These are phyloP conservation scores for Comarum palustre DNA, from an alignment of 306 rosid genomes.

Conservation along the genomic window DNA sequence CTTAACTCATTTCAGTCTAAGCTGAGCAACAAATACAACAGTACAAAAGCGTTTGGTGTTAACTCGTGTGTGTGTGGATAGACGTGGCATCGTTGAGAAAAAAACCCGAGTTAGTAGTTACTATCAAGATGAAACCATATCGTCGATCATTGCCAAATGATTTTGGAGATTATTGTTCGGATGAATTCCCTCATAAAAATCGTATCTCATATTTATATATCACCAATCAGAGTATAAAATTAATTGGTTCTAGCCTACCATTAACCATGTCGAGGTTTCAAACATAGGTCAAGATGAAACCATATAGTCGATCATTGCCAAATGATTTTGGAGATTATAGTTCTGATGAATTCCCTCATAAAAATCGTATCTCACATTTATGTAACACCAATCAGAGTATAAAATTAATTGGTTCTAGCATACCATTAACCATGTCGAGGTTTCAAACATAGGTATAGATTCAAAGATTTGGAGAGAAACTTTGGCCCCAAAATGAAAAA, in stretches of 20 bases:
- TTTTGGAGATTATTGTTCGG: constrained; percentile 19
- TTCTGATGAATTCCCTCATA: constrained; percentile 19
- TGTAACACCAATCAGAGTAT: constrained; percentile 28
- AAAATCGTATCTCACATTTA: background rate
- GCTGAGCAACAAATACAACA: background rate
- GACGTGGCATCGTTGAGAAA: no score
- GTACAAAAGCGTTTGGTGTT: background rate
- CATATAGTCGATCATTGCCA: no score
- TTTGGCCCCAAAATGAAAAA: constrained; percentile 42
- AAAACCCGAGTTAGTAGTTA: constrained; percentile 3
- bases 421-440: background rate
- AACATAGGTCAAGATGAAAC: no score
- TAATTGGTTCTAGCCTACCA: constrained; percentile 1
- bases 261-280: background rate
- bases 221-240: constrained; percentile 31
- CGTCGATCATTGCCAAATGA: constrained; percentile 31
- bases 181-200: constrained; percentile 12
- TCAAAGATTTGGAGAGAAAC: constrained; percentile 17
- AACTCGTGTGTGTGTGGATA: background rate
- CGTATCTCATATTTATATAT: background rate
- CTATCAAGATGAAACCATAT: background rate
- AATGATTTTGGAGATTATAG: constrained; percentile 25
- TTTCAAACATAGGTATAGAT: background rate
- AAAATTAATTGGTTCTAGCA: constrained; percentile 14
- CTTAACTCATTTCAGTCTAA: background rate